Evolutionary conservation across 2,329 filamentous ascomycete genomes (phyloP).

Genomic region (Penicillium sp.): DNA sequence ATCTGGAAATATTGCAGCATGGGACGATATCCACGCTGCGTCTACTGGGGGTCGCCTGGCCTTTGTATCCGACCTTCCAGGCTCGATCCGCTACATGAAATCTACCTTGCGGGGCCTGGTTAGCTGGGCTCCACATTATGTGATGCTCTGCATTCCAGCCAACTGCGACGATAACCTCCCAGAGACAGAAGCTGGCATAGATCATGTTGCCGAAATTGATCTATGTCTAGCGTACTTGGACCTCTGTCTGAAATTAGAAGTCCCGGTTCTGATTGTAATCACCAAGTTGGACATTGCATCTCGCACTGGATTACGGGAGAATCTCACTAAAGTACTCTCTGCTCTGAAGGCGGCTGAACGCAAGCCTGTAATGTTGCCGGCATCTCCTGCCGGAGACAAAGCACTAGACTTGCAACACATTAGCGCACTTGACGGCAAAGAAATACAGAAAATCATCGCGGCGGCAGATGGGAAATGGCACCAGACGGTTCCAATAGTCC

Average conservation of each 20-base stretch:
- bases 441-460: conserved; percentile 57
- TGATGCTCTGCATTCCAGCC: conserved; percentile 79
- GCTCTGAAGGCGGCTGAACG: conserved; percentile 73
- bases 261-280: conserved; percentile 77
- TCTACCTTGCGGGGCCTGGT: conserved; percentile 88
- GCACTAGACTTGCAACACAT: conserved; percentile 56
- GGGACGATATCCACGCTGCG: conserved; percentile 87
- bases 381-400: conserved; percentile 47
- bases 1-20: conserved; percentile 81
- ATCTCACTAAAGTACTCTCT: conserved; percentile 70
- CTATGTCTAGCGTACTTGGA: conserved; percentile 77
- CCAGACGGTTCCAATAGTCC: conserved; percentile 72
- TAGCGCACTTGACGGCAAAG: conserved; percentile 54
- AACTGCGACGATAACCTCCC: conserved; percentile 60
- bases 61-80: conserved; percentile 88
- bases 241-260: conserved; percentile 74
- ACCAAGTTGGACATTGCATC: conserved; percentile 90
- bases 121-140: conserved; percentile 95
- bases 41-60: conserved; percentile 72
- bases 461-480: conserved; percentile 37
- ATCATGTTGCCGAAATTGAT: conserved; percentile 57
- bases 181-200: conserved; percentile 18
- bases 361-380: conserved; percentile 66
- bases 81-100: conserved; percentile 82
- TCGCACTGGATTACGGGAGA: conserved; percentile 66